These are phyloP conservation scores for Lichtheimia ramosa DNA, from an alignment of 371 early-diverging fungal genomes.

Conservation along the genomic window DNA sequence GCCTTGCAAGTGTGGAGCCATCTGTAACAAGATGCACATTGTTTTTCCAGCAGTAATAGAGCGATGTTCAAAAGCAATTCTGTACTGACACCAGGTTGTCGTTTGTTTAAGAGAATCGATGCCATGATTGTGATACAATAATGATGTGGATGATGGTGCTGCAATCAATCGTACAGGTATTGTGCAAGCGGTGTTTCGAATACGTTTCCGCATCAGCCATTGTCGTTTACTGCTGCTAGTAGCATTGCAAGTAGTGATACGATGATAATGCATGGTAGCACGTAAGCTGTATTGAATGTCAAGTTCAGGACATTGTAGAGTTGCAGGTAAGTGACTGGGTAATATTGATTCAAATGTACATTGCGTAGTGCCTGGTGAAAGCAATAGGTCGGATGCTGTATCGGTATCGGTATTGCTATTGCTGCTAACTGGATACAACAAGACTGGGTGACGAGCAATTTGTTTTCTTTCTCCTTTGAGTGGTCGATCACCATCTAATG, in stretches of 20 bases:
- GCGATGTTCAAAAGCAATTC: constrained; percentile 1
- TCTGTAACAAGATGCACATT: background rate
- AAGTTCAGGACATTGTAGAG: background rate
- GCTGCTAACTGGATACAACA: constrained; percentile 3
- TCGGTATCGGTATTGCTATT: background rate
- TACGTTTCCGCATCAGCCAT: background rate
- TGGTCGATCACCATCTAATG: background rate
- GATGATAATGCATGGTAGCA: background rate
- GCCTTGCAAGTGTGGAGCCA: constrained; percentile 3
- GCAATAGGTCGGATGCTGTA: background rate
- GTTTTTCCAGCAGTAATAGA: background rate
- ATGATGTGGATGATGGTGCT: background rate
- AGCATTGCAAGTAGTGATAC: background rate
- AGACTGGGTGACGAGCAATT: constrained; percentile 1
- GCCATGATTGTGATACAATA: background rate
- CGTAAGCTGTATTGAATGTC: background rate
- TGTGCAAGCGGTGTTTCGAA: background rate
- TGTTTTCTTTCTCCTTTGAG: background rate
- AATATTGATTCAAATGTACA: constrained; percentile 1
- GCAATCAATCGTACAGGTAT: too few species aligned
- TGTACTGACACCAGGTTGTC: constrained; percentile 6
- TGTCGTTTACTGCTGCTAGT: background rate
- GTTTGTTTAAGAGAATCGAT: constrained; percentile 7
- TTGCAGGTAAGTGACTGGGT: constrained; percentile 1
- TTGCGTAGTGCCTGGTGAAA: constrained; percentile 1